Percentiles rank a stretch among this genome's conserved stretches.
phyloP scores from a whole-genome alignment of 768 basidiomycete genomes.

The Phlebiopsis flavidoalba region DNA sequence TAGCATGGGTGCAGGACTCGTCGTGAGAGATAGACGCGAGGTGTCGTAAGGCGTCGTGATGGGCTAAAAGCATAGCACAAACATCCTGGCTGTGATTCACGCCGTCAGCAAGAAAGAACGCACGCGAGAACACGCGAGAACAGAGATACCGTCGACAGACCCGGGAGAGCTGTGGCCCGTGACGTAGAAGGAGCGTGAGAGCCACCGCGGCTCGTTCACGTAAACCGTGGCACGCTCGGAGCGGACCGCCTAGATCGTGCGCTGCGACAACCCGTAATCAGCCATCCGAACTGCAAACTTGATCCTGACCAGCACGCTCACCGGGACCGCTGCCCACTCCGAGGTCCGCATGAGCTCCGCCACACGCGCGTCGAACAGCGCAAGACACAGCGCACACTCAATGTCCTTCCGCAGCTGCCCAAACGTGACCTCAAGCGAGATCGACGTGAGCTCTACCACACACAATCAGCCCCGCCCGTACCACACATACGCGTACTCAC shows the following conservation, averaged over 20 bases:
- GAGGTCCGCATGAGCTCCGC: not conserved
- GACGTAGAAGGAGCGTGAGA: not conserved
- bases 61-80: not conserved
- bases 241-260: not conserved
- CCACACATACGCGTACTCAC: slow-evolving; percentile 13
- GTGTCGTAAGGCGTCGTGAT: not conserved
- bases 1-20: not conserved
- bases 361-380: not conserved
- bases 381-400: not conserved
- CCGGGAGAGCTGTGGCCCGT: not conserved
- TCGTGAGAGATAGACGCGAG: not conserved
- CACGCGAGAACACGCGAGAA: not conserved
- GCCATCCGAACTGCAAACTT: not conserved
- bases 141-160: not conserved
- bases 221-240: not conserved
- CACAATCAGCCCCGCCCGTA: not conserved
- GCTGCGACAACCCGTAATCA: too few species aligned
- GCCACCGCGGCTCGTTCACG: not conserved
- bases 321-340: not conserved
- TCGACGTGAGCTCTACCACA: not conserved
- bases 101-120: not conserved
- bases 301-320: not conserved
- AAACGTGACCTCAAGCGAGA: not conserved
- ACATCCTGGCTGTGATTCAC: not conserved
- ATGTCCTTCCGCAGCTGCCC: not conserved